Evolutionary conservation across 1,284 basidiomycete species (phyloP).

Genomic region (Hemileccinum hortonii): DNA sequence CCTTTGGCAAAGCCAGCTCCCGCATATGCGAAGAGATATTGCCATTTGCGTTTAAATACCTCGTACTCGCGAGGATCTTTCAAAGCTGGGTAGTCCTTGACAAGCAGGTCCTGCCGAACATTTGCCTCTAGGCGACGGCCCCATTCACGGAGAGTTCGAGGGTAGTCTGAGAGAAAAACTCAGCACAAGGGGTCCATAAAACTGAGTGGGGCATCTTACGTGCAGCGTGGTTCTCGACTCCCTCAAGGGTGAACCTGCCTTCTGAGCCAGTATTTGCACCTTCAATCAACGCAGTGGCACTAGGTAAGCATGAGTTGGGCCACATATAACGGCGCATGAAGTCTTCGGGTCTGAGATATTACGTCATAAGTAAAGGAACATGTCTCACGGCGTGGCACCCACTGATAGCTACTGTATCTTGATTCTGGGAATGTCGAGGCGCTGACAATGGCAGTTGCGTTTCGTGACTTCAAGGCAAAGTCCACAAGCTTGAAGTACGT

Average conservation of each 20-base stretch:
- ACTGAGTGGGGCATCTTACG: slow-evolving; percentile 45
- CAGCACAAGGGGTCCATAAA: slow-evolving; percentile 6
- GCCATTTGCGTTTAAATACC: slow-evolving; percentile 73
- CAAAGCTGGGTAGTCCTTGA: slow-evolving; percentile 57
- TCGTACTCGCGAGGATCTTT: slow-evolving; percentile 54
- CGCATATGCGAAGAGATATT: slow-evolving; percentile 76
- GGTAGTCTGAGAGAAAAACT: slow-evolving; percentile 59
- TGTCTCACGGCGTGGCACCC: slow-evolving; percentile 28
- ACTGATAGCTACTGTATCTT: slow-evolving; percentile 68
- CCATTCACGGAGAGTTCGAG: slow-evolving; percentile 89
- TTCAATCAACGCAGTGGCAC: slow-evolving; percentile 71
- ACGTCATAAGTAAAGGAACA: slow-evolving; percentile 7
- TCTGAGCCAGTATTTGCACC: slow-evolving; percentile 64
- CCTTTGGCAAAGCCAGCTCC: slow-evolving; percentile 72
- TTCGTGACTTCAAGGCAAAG: slow-evolving; percentile 70
- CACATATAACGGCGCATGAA: slow-evolving; percentile 92
- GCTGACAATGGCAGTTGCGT: slow-evolving; percentile 73
- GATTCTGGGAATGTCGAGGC: slow-evolving; percentile 85
- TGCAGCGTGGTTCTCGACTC: slow-evolving; percentile 84
- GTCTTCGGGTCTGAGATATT: slow-evolving; percentile 65
- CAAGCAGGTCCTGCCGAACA: slow-evolving; percentile 54
- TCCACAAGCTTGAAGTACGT: slow-evolving; percentile 82
- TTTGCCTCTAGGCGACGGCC: slow-evolving; percentile 68
- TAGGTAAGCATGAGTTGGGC: slow-evolving; percentile 87
- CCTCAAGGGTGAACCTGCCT: slow-evolving; percentile 78